phyloP scores from a whole-genome alignment of 352 stramenopile species.

The Aphanomyces cochlioides region DNA sequence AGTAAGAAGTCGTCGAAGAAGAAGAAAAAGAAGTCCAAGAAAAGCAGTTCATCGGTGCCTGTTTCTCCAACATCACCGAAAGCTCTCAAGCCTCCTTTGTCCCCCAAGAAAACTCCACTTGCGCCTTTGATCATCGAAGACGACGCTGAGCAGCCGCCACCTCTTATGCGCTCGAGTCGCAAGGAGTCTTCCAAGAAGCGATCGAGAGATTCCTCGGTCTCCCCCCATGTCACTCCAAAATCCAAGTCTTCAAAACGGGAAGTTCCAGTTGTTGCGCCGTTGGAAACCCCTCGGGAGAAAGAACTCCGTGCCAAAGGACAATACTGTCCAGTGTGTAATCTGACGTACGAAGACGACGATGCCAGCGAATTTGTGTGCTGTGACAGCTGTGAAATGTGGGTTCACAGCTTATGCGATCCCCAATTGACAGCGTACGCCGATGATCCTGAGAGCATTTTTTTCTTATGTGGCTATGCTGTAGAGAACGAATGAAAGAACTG shows the following conservation, averaged over 20 bases:
- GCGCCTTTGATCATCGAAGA: conserved; percentile 2
- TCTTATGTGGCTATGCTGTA: conserved; percentile 29
- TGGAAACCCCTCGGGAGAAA: conserved; percentile 43
- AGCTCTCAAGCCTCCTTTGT: not conserved
- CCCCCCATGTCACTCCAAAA: conserved; percentile 2
- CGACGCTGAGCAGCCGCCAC: conserved; percentile 2
- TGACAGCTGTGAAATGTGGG: conserved; percentile 86
- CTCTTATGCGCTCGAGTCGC: not conserved
- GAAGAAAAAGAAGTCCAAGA: conserved; percentile 25
- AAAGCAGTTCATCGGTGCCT: conserved; percentile 5
- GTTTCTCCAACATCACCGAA: not conserved
- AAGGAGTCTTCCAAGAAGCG: conserved; percentile 27
- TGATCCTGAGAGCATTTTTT: not conserved
- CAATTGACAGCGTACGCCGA: conserved; percentile 58
- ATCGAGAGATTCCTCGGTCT: not conserved
- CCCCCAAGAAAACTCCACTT: not conserved
- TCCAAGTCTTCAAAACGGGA: conserved; percentile 18
- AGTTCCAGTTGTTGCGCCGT: not conserved
- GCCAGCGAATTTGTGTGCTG: conserved; percentile 83
- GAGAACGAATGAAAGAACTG: conserved; percentile 52
- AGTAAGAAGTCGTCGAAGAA: conserved; percentile 29
- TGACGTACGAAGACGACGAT: conserved; percentile 82
- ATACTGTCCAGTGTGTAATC: conserved; percentile 85
- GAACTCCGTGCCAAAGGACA: conserved; percentile 74
- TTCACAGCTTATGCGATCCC: conserved; percentile 69